Base-by-base conservation (phyloP, 2,329 filamentous ascomycete species). In the Pestalotiopsis sp. region DNA sequence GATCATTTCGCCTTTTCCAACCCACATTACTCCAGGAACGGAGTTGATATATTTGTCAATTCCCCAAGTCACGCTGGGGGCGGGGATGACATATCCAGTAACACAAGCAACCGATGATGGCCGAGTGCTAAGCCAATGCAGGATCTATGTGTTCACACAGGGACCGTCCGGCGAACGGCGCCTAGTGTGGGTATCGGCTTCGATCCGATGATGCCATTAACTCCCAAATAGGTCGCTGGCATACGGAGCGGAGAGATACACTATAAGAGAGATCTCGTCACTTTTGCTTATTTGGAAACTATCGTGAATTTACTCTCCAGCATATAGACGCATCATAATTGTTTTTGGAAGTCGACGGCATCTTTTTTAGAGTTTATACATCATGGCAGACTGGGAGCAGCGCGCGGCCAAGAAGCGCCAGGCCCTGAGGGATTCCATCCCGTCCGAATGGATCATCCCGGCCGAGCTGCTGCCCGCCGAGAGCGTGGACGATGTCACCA, bases 401-500 rank as follows among this genome's bases (percentile, higher is more conserved):
- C 76, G 83, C 27, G 80, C 78, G 3, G 80, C 79, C n/a, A 77
- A 77, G 66, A 86, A 86, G 73, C 80, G 83, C 31, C 77, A 80
- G 58, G 77, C 80, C 5, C 79, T 86, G 5, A 72, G 71, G 5
- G 76, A 79, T 58, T 85, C 86, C 0, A 88, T 92, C 66, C 89
- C 90, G 1, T 67, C 80, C 1, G 85, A 90, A 74, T 91, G 88
- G 85, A 81, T 82, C 66, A 83, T 91, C 5, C 87, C 88, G 0
- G 75, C 77, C 5, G 75, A 84, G 62, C 77, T 89, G 58, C 74
- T 90, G 0, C 89, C 90, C 2, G 81, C 85, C 0, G 82, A 83
- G 0, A 81, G 82, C 41, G 84, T 88, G 73, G 79, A 85, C 60
- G 84, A 91, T 73, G 86, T 92, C 17, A 87, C 85, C 0, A 72